Evolutionary conservation across 352 stramenopile genomes (phyloP), one percentile per base, ranked within the genome.

Genomic region (Blastocystis sp.): DNA sequence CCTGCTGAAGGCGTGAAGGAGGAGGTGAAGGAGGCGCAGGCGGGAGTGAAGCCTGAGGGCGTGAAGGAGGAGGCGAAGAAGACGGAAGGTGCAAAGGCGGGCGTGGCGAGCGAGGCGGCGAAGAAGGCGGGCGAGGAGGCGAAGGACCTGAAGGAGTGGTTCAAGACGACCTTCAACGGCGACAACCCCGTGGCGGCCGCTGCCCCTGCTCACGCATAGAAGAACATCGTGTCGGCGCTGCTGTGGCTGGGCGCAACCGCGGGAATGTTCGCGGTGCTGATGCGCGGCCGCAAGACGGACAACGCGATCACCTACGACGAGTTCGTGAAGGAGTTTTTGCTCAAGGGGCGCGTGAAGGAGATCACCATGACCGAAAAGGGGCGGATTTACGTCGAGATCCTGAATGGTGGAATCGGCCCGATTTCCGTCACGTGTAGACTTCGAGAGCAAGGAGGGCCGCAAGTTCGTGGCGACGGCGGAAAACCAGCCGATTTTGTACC

Each of bases 261-360:
- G 28, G 38, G n/a, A 24, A 76, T 45, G n/a, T n/a, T 76, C 7
- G 66, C 66, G 14, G 19, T 76, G 10, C 66, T 76, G 10, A 11
- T 48, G n/a, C 4, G 38, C n/a, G 66, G 66, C n/a, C 7, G n/a
- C 14, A 21, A 10, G 19, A n/a, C 19, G 19, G 2, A 57, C 4
- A 38, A 62, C 57, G 14, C 21, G 6, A 69, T 84, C 48, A 42
- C 74, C 34, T 84, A 84, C 45, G 48, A 68, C 19, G 57, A 62
- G 24, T 84, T 84, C 34, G 52, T 84, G 6, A 84, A 84, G 38
- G 74, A 84, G 61, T 84, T 84, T 40, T 42, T 84, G 9, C 19
- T 68, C 2, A 66, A 68, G 11, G 52, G 57, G 19, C 65, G 45
- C 24, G 74, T 84, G 2, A 45, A 64, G 34, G 57, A 69, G 43